Conservation (phyloP, 768 basidiomycete species). For the Leucocoprinus sp. region DNA sequence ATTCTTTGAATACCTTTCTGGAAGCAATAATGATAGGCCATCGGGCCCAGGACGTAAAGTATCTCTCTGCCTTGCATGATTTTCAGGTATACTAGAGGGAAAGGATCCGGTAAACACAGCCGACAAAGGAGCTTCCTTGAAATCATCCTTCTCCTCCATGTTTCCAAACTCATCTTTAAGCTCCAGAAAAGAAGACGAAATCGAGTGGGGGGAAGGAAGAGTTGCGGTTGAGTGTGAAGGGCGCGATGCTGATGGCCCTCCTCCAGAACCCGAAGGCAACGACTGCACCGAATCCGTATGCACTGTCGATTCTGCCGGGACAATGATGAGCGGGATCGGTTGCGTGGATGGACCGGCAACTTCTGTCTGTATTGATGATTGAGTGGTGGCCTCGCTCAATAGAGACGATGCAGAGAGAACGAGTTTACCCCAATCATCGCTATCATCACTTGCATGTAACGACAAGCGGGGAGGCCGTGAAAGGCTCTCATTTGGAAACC, state of each 20-base stretch:
- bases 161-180: slow-evolving; percentile 18
- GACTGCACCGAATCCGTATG: neutral
- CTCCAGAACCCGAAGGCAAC: slow-evolving; percentile 4
- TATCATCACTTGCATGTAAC: slow-evolving; percentile 10
- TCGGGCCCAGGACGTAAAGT: slow-evolving; percentile 13
- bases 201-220: neutral
- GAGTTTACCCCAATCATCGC: slow-evolving; percentile 35
- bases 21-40: neutral
- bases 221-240: neutral
- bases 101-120: slow-evolving; percentile 19
- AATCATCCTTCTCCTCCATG: slow-evolving; percentile 14
- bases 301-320: neutral
- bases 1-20: slow-evolving; percentile 6
- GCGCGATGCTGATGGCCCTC: slow-evolving; percentile 4
- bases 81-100: slow-evolving; percentile 20
- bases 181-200: slow-evolving; percentile 15
- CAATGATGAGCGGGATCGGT: neutral
- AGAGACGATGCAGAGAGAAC: slow-evolving; percentile 8
- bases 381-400: neutral
- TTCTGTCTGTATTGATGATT: neutral
- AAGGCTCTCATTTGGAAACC: neutral
- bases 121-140: slow-evolving; percentile 14
- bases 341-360: neutral
- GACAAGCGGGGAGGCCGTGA: slow-evolving; percentile 46
- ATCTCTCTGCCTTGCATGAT: slow-evolving; percentile 15